Evolutionary conservation across 495 filamentous ascomycete species (phyloP).

Genomic region (Talaromyces thailandensis): DNA sequence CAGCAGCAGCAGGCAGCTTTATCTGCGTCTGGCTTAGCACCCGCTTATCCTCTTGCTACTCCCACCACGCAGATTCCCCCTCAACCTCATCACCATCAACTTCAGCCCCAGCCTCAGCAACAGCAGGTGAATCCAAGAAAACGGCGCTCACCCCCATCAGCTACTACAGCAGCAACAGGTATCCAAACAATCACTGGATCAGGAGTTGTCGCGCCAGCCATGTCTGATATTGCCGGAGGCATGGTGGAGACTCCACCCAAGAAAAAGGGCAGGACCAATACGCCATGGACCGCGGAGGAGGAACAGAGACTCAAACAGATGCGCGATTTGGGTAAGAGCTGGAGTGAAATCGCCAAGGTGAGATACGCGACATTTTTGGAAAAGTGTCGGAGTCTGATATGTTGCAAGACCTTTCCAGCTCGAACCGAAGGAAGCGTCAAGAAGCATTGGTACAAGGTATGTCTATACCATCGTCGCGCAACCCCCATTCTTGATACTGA

Average conservation of each 20-base stretch:
- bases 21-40: conserved; percentile 18
- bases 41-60: conserved; percentile 5
- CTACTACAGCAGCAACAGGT: not conserved
- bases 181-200: conserved; percentile 21
- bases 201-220: conserved; percentile 23
- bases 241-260: conserved; percentile 46
- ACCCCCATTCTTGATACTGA: conserved; percentile 1
- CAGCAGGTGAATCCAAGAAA: conserved; percentile 31
- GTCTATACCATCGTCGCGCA: conserved; percentile 7
- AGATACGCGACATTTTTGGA: not conserved
- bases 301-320: conserved; percentile 87
- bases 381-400: conserved; percentile 10
- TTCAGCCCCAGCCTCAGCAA: conserved; percentile 17
- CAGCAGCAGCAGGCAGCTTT: not conserved
- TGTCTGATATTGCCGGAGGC: conserved; percentile 18
- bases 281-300: conserved; percentile 92
- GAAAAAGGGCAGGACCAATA: conserved; percentile 94
- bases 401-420: conserved; percentile 70
- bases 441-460: conserved; percentile 99
- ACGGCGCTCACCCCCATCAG: conserved; percentile 31
- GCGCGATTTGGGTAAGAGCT: conserved; percentile 87
- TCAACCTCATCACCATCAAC: conserved; percentile 14
- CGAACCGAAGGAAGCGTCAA: conserved; percentile 96
- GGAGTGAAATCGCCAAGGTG: conserved; percentile 97
- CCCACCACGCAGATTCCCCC: conserved; percentile 6